These are phyloP conservation scores for Taphrina pruni DNA, from an alignment of 1,139 yeast species.

Conservation along the genomic window DNA sequence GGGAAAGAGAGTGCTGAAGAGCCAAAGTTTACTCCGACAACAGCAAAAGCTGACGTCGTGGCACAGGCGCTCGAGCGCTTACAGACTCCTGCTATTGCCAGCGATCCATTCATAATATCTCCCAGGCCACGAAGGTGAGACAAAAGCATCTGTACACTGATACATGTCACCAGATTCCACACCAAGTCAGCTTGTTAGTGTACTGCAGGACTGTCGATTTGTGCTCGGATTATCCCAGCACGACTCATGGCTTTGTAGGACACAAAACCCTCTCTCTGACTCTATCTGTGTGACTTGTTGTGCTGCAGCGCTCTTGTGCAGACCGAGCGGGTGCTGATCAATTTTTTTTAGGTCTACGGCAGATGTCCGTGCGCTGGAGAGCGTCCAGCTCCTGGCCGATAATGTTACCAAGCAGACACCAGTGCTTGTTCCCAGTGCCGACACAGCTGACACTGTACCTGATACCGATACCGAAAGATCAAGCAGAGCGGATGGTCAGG, in stretches of 20 bases:
- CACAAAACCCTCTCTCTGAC: too few species aligned
- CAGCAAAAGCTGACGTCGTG: background rate
- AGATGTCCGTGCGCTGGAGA: conserved; percentile 28
- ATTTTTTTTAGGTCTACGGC: background rate
- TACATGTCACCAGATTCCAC: background rate
- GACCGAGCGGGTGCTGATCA: conserved; percentile 16
- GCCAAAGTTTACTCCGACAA: background rate
- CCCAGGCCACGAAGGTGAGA: conserved; percentile 16
- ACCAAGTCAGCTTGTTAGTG: background rate
- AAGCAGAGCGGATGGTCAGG: background rate
- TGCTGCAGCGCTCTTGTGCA: background rate
- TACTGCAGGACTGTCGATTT: background rate
- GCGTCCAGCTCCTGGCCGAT: conserved; percentile 8
- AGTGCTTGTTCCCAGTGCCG: background rate
- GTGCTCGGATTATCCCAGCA: background rate
- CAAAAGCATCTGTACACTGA: background rate
- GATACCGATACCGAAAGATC: background rate
- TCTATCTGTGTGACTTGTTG: background rate
- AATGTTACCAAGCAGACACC: conserved; percentile 3
- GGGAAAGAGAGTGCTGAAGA: background rate
- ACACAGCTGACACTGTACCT: background rate
- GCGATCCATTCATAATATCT: conserved; percentile 6
- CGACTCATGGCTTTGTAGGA: too few species aligned
- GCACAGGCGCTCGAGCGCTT: conserved; percentile 1
- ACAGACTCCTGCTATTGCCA: background rate